These are phyloP conservation scores for Botrytis byssoidea DNA, from an alignment of 2,329 filamentous ascomycete genomes.

Conservation along the genomic window DNA sequence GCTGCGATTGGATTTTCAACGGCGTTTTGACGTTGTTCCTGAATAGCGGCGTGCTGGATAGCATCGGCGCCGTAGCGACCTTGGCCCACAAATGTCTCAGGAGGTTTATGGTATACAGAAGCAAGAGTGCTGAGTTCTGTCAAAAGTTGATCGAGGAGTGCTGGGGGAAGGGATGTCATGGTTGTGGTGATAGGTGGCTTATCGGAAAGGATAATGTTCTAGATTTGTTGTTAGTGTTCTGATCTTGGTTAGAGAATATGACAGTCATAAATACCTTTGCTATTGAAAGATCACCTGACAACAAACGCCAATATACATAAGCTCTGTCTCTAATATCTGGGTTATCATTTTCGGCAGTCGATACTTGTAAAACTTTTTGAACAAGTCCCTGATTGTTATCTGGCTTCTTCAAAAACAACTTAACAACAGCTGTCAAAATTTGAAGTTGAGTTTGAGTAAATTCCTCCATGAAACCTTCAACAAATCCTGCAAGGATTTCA, in stretches of 20 bases:
- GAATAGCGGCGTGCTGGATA: conserved; percentile 91
- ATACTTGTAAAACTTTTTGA: conserved; percentile 88
- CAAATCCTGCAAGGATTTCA: conserved; percentile 86
- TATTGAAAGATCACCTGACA: conserved; percentile 87
- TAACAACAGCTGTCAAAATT: conserved; percentile 94
- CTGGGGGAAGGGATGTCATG: conserved; percentile 81
- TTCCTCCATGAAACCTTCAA: conserved; percentile 92
- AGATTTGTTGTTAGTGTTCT: background rate
- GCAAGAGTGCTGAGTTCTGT: conserved; percentile 89
- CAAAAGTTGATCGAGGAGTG: conserved; percentile 85
- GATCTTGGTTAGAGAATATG: conserved; percentile 32
- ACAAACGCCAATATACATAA: conserved; percentile 95
- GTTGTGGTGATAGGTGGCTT: conserved; percentile 94
- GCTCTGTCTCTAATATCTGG: conserved; percentile 95
- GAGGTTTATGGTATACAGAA: conserved; percentile 97
- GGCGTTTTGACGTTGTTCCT: conserved; percentile 90
- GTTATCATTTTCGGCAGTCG: conserved; percentile 94
- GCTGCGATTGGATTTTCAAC: conserved; percentile 93
- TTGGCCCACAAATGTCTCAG: conserved; percentile 96
- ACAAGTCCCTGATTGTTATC: conserved; percentile 87
- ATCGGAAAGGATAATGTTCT: conserved; percentile 86
- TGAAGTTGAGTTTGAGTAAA: conserved; percentile 99
- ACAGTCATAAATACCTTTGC: conserved; percentile 62
- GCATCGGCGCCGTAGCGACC: conserved; percentile 91
- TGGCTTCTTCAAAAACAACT: conserved; percentile 95